phyloP scores from a whole-genome alignment of 2,329 filamentous ascomycete species.

The Phaeosphaeriaceae sp. region DNA sequence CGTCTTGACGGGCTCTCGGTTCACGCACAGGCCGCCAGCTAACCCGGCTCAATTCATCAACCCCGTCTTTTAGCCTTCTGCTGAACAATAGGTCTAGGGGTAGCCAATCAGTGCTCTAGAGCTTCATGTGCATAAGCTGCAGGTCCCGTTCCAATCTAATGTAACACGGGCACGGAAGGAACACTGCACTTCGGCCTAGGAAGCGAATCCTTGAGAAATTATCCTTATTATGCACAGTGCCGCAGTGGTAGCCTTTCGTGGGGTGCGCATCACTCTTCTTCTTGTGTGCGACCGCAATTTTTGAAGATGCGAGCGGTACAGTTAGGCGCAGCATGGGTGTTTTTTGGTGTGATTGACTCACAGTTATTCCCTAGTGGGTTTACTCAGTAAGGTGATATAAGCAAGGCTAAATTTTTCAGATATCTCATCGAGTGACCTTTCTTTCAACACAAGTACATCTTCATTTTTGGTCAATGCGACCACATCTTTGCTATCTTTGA shows the following conservation, averaged over 20 bases:
- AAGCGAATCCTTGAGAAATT: background rate
- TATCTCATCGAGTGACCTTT: too few relatives aligned
- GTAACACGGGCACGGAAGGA: background rate
- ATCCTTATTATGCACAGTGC: background rate
- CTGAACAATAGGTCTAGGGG: background rate
- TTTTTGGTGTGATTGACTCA: background rate
- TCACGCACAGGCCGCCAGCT: background rate
- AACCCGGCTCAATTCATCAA: background rate
- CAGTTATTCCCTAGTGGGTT: background rate
- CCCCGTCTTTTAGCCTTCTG: background rate
- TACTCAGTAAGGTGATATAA: too few relatives aligned
- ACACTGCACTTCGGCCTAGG: background rate
- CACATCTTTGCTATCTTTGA: background rate
- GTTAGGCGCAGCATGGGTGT: background rate
- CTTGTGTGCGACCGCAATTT: background rate
- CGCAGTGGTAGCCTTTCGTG: background rate
- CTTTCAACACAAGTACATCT: too few relatives aligned
- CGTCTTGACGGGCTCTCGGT: background rate
- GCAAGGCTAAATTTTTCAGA: too few relatives aligned
- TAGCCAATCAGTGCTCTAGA: background rate
- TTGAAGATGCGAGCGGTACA: background rate
- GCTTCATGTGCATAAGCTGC: constrained; percentile 1
- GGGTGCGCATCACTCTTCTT: background rate
- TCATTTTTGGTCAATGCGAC: background rate
- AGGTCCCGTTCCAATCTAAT: constrained; percentile 1